phyloP scores from a whole-genome alignment of 108 stramenopile genomes.

The Stephanodiscus minutulus region DNA sequence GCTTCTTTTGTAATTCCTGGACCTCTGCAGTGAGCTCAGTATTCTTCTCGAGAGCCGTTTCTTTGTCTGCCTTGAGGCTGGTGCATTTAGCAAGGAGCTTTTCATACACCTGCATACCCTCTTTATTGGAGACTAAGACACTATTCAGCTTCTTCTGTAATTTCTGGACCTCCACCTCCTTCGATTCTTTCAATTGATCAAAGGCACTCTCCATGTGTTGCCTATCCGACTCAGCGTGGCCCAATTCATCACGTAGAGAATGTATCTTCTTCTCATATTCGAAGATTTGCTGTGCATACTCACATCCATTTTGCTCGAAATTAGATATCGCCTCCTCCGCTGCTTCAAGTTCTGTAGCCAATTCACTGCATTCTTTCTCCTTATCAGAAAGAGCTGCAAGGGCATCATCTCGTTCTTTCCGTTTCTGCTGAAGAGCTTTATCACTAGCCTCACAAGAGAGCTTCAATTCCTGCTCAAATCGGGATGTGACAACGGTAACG shows the following conservation, averaged over 20 bases:
- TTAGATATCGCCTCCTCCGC: not conserved
- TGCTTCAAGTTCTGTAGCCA: not conserved
- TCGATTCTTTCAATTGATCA: constrained; percentile 1
- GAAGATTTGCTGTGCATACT: not conserved
- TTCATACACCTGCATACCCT: constrained; percentile 13
- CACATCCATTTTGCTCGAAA: not conserved
- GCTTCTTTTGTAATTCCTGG: constrained; percentile 10
- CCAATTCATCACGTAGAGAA: constrained; percentile 3
- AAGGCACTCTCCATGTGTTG: constrained; percentile 9
- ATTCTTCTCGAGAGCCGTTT: constrained; percentile 4
- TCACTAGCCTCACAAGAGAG: constrained; percentile 29
- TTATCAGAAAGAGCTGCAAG: constrained; percentile 9
- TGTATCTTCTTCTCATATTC: constrained; percentile 1
- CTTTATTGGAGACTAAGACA: constrained; percentile 6
- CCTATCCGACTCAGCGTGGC: constrained; percentile 11
- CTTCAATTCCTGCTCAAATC: constrained; percentile 29
- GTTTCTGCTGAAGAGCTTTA: constrained; percentile 17
- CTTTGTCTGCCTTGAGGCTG: constrained; percentile 10
- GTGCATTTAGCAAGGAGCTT: not conserved
- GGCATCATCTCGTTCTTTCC: constrained; percentile 8
- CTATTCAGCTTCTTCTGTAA: constrained; percentile 19
- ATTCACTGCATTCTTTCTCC: constrained; percentile 1
- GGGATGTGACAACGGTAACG: constrained; percentile 24
- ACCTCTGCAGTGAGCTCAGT: not conserved
- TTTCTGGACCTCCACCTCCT: constrained; percentile 5